Base-by-base conservation (phyloP, 768 basidiomycete genomes). In the Calvatia gigantea region DNA sequence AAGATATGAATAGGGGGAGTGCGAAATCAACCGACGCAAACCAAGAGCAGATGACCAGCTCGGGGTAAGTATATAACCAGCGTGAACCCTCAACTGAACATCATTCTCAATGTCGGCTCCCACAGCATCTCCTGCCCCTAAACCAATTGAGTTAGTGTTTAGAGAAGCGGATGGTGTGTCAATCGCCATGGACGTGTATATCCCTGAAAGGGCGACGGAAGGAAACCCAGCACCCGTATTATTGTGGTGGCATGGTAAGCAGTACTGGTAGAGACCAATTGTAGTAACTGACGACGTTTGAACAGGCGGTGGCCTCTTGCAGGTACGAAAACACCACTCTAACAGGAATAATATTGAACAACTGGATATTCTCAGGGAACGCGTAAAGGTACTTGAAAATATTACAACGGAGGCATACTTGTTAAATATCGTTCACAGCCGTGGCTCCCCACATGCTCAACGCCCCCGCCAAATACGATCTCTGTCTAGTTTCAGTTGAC, bases 241-340 rank as follows among this genome's bases (percentile, higher is more conserved):
- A 17, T 49, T 70, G 17, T 73, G 73, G 72, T 74, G 70, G 71
- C 72, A 73, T 57, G 73, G 72, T 68, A 32, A 53, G 21, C 14
- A 7, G 19, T n/a, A n/a, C n/a, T 19, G 17, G n/a, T 46, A 19
- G 37, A 21, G 23, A 2, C 29, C 25, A 23, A 21, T 19, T 29
- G 4, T 12, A 45, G 28, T 23, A 12, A 42, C 14, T 35, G 32
- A 35, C 14, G 15, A n/a, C 14, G n/a, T n/a, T 32, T 2, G 49
- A 31, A 1, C 17, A 69, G 69, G 70, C 27, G 72, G 72, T 4
- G 72, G 72, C 15, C 56, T 73, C 9, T 59, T 73, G 23, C 68
- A 70, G 64, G 69, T 65, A 47, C 17, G 35, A 23, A 4, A 43
- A 42, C 19, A 15, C 21, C 19, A 44, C 27, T 33, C n/a, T 19